Evolutionary conservation across 1,284 basidiomycete species (phyloP).

Genomic region (Ceratobasidium sp.): DNA sequence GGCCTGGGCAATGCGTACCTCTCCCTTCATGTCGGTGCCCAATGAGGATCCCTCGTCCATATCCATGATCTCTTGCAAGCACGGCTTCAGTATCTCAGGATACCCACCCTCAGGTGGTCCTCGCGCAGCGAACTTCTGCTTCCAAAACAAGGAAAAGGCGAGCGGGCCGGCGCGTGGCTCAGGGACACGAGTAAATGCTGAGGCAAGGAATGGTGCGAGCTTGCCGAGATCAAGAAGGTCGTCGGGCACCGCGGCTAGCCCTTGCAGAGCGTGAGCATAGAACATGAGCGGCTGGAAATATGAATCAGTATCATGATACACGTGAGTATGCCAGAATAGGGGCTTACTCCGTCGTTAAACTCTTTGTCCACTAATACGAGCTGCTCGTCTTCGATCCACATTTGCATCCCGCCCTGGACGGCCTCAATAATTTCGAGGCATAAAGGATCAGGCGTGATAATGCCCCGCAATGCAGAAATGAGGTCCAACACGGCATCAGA

Average conservation of each 20-base stretch:
- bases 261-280: conserved; percentile 37
- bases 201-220: conserved; percentile 42
- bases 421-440: conserved; percentile 30
- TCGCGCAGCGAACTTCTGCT: conserved; percentile 21
- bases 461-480: conserved; percentile 15
- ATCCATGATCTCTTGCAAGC: conserved; percentile 23
- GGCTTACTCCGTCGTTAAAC: conserved; percentile 35
- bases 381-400: conserved; percentile 36
- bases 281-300: conserved; percentile 23
- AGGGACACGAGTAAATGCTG: conserved; percentile 40
- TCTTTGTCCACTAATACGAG: conserved; percentile 9
- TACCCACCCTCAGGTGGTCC: conserved; percentile 9
- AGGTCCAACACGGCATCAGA: conserved; percentile 17
- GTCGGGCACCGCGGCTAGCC: conserved; percentile 17
- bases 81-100: conserved; percentile 31
- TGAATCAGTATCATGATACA: neutral
- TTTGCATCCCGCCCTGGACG: conserved; percentile 17
- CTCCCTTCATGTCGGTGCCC: conserved; percentile 21
- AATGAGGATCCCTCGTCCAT: conserved; percentile 31
- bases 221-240: conserved; percentile 32
- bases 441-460: conserved; percentile 17
- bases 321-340: neutral
- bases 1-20: conserved; percentile 8
- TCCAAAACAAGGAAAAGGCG: conserved; percentile 39
- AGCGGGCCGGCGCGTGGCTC: conserved; percentile 37